Evolutionary conservation across 257 asterid species (phyloP), one percentile per base, ranked within the genome.

Genomic region (Pogostemon cablin): DNA sequence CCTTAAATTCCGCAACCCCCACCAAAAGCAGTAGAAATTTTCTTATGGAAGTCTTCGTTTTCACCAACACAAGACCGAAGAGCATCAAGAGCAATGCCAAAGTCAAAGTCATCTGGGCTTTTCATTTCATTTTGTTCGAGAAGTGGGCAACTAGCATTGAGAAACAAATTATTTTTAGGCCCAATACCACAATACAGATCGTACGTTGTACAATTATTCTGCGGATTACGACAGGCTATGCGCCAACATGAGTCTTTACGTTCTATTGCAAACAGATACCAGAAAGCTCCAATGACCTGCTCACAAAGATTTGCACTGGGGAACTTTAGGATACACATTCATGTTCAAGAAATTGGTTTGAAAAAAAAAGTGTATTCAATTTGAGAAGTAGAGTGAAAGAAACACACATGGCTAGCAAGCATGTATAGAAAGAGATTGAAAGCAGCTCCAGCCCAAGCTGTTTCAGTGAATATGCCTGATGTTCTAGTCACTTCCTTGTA

Each of bases 1-100:
- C 96, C 93, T 88, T 70, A 88, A 77, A 79, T 79, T 85, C 53
- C 93, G 65, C 37, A 86, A 78, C n/a, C 96, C 96, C 93, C 93
- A 88, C 96, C 96, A 88, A 71, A 88, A 86, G 85, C 93, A 86
- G 64, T 80, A 85, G 50, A 83, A 71, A 83, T 79, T 38, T 88
- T 88, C 68, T 48, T 67, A 7, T 42, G 67, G 35, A 86, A 85
- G 72, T 55, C 9, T 15, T 53, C 52, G 52, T 76, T 79, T 43
- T 83, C 88, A n/a, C 79, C 83, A 7, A 88, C 74, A 25, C 61
- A 73, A 49, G 90, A 84, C 67, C 64, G 81, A 54, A 86, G 93
- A 71, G 86, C 93, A 59, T 89, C 96, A 39, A 85, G 83, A 62
- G 77, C 82, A 53, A 89, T 89, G 12, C 93, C 93, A 12, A 85